Percentiles rank a stretch among this genome's conserved stretches.
Conservation (phyloP, 1,284 basidiomycete species). For the Heliocybe sulcata region DNA sequence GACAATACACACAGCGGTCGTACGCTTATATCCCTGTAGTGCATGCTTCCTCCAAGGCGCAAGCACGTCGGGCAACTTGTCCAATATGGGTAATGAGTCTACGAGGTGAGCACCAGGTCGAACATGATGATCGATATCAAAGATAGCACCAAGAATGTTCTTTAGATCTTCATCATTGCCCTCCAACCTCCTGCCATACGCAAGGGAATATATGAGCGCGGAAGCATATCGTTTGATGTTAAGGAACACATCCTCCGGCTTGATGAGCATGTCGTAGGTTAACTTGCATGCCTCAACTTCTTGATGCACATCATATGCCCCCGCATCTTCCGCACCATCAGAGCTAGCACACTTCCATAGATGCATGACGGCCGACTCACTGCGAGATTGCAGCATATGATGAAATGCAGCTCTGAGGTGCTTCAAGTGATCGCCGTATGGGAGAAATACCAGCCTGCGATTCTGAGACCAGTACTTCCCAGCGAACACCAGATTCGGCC, state of each 20-base stretch:
- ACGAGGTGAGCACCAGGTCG: constrained; percentile 5
- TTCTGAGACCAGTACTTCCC: constrained; percentile 9
- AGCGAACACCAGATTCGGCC: constrained; percentile 8
- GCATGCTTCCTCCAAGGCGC: constrained; percentile 5
- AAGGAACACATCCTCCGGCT: background rate
- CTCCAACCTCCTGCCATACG: constrained; percentile 3
- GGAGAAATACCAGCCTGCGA: constrained; percentile 8
- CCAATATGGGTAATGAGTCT: constrained; percentile 6
- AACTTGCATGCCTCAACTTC: constrained; percentile 4
- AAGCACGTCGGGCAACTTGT: constrained; percentile 4
- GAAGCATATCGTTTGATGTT: constrained; percentile 7
- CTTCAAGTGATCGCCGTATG: constrained; percentile 2
- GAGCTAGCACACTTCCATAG: background rate
- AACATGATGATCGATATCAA: constrained; percentile 2
- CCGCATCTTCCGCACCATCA: constrained; percentile 4
- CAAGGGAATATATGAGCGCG: constrained; percentile 1
- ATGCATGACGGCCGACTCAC: background rate
- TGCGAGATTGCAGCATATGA: constrained; percentile 8
- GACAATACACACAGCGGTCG: background rate
- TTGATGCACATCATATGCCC: constrained; percentile 7
- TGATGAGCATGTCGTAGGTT: constrained; percentile 1
- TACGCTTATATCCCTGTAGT: background rate
- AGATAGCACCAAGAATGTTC: background rate
- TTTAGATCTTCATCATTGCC: constrained; percentile 4
- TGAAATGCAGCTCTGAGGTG: background rate